Percentiles rank a stretch among this genome's conserved stretches.
phyloP scores from a whole-genome alignment of 805 yeast genomes.

The Starmerella lactis-condensi region DNA sequence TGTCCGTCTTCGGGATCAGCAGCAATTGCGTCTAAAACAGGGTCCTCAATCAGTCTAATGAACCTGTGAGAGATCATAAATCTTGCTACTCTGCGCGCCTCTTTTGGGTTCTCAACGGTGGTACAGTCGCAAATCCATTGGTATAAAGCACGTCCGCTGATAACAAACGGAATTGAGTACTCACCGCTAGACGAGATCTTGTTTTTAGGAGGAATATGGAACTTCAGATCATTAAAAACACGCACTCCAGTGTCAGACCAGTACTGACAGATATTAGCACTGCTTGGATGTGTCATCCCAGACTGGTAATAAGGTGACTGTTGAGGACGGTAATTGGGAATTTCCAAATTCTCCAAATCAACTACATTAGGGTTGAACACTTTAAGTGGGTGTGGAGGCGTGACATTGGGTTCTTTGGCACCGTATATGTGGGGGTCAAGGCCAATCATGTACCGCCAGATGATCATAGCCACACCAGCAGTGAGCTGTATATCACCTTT shows the following conservation, averaged over 20 bases:
- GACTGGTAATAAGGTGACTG: background rate
- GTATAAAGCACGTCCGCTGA: slow-evolving; percentile 58
- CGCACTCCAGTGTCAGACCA: slow-evolving; percentile 56
- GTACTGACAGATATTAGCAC: slow-evolving; percentile 65
- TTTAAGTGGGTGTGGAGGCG: background rate
- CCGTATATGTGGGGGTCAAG: slow-evolving; percentile 52
- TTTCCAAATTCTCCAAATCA: background rate
- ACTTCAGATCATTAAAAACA: slow-evolving; percentile 29
- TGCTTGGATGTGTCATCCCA: slow-evolving; percentile 47
- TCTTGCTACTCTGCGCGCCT: slow-evolving; percentile 12
- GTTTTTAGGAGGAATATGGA: slow-evolving; percentile 12
- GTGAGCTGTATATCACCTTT: slow-evolving; percentile 40
- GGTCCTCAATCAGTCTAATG: slow-evolving; percentile 9
- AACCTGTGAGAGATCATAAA: slow-evolving; percentile 22
- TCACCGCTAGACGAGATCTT: slow-evolving; percentile 12
- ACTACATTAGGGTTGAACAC: background rate
- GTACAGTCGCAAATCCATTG: slow-evolving; percentile 91
- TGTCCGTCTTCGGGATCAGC: slow-evolving; percentile 4
- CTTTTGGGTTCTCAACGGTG: slow-evolving; percentile 32
- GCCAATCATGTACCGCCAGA: slow-evolving; percentile 51
- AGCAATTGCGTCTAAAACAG: slow-evolving; percentile 7
- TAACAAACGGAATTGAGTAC: slow-evolving; percentile 26
- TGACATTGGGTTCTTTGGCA: background rate
- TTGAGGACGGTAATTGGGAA: background rate
- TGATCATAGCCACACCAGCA: slow-evolving; percentile 38